Conservation (phyloP, 2,329 filamentous ascomycete genomes). For the Epichloe glyceriae region DNA sequence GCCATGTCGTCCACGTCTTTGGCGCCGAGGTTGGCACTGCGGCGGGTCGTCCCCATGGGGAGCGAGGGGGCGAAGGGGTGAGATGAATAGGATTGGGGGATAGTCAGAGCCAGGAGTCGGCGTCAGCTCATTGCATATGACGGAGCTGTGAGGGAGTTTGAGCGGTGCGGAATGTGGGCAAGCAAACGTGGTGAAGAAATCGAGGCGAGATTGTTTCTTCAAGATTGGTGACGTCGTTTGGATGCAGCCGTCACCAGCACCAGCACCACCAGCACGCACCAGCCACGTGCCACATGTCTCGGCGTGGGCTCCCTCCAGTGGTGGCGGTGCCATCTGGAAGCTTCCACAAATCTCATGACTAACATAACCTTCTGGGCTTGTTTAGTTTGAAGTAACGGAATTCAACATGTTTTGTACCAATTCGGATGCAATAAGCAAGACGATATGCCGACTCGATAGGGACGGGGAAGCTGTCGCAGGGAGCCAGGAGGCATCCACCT, state of each 20-base stretch:
- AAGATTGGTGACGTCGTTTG: not conserved
- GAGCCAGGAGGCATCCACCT: not conserved
- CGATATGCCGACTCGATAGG: conserved; percentile 1
- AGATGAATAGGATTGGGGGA: not conserved
- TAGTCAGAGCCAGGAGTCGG: not conserved
- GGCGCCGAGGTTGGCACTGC: conserved; percentile 8
- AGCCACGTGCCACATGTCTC: not conserved
- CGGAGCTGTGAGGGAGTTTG: too few species aligned
- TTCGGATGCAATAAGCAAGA: conserved; percentile 3
- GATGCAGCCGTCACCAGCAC: too few species aligned
- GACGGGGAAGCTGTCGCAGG: not conserved
- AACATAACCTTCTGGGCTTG: too few species aligned
- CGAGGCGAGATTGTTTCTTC: not conserved
- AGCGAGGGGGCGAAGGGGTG: not conserved
- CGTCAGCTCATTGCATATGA: not conserved
- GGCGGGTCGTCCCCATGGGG: conserved; percentile 17
- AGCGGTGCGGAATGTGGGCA: too few species aligned
- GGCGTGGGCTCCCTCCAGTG: not conserved
- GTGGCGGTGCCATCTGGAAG: not conserved
- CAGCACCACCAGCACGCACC: not conserved
- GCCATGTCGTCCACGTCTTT: not conserved
- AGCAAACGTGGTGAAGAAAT: too few species aligned
- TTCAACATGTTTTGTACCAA: too few species aligned
- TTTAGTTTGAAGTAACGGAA: too few species aligned
- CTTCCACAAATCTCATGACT: too few species aligned